A percentile compares a stretch with the other conserved stretches of the same genome.
Conservation (phyloP, 108 stramenopile species). For the Nannochloropsis salina region DNA sequence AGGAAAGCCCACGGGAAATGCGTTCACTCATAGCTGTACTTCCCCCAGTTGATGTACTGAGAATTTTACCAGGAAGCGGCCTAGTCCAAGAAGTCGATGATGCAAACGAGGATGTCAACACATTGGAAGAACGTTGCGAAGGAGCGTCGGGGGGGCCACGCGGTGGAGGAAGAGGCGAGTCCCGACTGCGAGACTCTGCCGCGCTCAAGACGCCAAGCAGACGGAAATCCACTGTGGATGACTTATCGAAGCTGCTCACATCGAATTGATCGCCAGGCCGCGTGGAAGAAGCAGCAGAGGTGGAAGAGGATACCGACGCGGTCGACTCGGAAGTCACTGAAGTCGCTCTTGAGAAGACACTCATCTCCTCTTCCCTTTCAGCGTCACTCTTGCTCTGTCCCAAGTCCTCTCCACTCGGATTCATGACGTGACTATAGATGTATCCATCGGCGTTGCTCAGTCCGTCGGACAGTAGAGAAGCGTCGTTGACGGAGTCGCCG, state of each 20-base stretch:
- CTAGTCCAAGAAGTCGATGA: neutral
- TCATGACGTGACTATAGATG: neutral
- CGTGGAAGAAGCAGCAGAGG: neutral
- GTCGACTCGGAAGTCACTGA: neutral
- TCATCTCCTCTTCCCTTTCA: neutral
- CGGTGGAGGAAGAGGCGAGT: neutral
- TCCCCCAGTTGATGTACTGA: neutral
- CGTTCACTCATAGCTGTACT: neutral
- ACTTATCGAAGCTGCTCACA: neutral
- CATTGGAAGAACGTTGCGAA: neutral
- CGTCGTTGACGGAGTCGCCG: neutral
- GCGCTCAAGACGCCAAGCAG: conserved; percentile 13
- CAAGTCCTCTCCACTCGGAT: neutral
- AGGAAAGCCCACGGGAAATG: neutral
- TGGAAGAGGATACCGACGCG: neutral
- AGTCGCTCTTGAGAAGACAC: neutral
- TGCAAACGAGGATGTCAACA: neutral
- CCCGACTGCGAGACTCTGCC: conserved; percentile 12
- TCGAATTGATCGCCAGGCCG: neutral
- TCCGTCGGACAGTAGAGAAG: neutral
- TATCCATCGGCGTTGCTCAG: neutral
- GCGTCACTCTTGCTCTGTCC: neutral
- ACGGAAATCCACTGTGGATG: neutral
- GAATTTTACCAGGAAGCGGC: neutral
- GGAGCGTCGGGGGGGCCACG: neutral